phyloP scores from a whole-genome alignment of 2,329 filamentous ascomycete species.

The Metarhizium album region DNA sequence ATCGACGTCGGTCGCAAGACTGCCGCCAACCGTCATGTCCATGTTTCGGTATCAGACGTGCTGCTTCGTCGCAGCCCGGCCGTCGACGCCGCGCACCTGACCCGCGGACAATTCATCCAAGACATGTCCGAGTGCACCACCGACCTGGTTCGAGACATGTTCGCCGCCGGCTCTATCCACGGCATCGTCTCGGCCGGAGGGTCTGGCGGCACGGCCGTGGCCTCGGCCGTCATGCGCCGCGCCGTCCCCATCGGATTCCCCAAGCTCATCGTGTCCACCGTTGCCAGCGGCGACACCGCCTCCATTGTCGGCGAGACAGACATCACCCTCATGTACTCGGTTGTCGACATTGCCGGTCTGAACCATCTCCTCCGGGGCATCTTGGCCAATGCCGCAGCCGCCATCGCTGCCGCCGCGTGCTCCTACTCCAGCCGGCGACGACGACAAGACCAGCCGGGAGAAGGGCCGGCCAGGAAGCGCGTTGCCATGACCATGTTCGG shows the following conservation, averaged over 20 bases:
- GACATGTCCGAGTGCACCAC: constrained; percentile 40
- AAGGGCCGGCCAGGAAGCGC: constrained; percentile 25
- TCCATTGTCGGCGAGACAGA: constrained; percentile 58
- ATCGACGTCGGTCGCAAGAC: constrained; percentile 37
- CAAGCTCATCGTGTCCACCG: constrained; percentile 59
- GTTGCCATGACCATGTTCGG: constrained; percentile 66
- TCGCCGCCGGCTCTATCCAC: constrained; percentile 30
- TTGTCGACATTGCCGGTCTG: constrained; percentile 58
- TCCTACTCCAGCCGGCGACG: constrained; percentile 24
- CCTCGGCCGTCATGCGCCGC: constrained; percentile 48
- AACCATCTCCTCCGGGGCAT: constrained; percentile 49
- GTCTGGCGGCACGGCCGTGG: constrained; percentile 51
- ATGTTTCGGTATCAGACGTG: constrained; percentile 32
- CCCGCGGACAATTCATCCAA: constrained; percentile 45
- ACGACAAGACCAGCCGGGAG: background rate
- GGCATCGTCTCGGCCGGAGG: constrained; percentile 51
- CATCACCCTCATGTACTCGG: constrained; percentile 59
- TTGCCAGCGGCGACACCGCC: constrained; percentile 55
- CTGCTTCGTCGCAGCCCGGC: constrained; percentile 21
- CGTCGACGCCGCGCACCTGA: constrained; percentile 25
- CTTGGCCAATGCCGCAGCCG: constrained; percentile 50
- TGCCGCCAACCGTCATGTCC: constrained; percentile 33
- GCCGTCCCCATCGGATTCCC: constrained; percentile 55
- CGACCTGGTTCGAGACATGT: constrained; percentile 28
- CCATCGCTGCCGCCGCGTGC: constrained; percentile 47